These are phyloP conservation scores for Schizosaccharomyces lindneri DNA, from an alignment of 805 yeast genomes.

Conservation along the genomic window DNA sequence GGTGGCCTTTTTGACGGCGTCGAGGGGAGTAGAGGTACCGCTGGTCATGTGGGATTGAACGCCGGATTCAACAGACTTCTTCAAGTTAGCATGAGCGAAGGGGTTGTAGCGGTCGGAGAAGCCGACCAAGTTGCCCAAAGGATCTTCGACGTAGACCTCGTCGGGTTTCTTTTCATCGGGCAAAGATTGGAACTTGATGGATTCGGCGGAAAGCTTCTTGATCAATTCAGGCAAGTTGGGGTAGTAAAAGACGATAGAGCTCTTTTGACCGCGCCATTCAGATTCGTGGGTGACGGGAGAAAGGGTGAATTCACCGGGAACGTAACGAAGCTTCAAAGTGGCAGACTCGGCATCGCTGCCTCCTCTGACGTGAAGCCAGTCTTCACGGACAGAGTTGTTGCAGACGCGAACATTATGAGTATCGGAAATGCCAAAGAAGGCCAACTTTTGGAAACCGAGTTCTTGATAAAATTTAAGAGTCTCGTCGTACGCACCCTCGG, in stretches of 20 bases:
- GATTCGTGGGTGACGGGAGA: slow-evolving; percentile 6
- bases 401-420: slow-evolving; percentile 4
- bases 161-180: slow-evolving; percentile 56
- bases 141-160: slow-evolving; percentile 58
- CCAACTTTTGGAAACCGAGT: slow-evolving; percentile 16
- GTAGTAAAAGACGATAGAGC: slow-evolving; percentile 24
- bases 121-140: slow-evolving; percentile 61
- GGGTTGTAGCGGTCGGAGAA: slow-evolving; percentile 30
- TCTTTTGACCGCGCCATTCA: slow-evolving; percentile 28
- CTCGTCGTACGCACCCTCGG: slow-evolving; percentile 18
- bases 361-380: slow-evolving; percentile 14
- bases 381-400: slow-evolving; percentile 9
- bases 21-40: background rate
- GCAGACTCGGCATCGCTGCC: slow-evolving; percentile 13
- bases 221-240: slow-evolving; percentile 18
- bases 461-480: slow-evolving; percentile 34
- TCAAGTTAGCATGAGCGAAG: slow-evolving; percentile 7
- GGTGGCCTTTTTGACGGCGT: background rate
- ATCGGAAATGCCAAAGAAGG: background rate
- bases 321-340: slow-evolving; percentile 9
- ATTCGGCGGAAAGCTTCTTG: slow-evolving; percentile 13
- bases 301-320: slow-evolving; percentile 6
- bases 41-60: background rate
- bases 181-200: slow-evolving; percentile 25
- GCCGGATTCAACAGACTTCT: slow-evolving; percentile 1